Evolutionary conservation across 2,329 filamentous ascomycete genomes (phyloP), one percentile per base, ranked within the genome.

Genomic region (Arthrocladium fulminans): DNA sequence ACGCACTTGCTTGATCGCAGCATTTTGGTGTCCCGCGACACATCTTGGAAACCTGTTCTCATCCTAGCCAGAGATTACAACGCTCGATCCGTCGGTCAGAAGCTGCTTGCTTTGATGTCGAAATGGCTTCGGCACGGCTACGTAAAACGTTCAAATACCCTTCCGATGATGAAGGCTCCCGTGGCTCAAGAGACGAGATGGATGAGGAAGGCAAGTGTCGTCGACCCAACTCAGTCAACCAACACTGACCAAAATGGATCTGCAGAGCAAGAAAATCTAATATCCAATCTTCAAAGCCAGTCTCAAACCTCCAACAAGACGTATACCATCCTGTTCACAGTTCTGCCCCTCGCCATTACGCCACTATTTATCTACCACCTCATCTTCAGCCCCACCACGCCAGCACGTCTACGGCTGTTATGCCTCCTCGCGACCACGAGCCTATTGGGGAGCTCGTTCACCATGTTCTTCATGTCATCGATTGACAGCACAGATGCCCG

Each of bases 91-190:
- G n/a, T n/a, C n/a, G n/a, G n/a, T n/a, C n/a, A 23, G 34, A 38
- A 42, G n/a, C 39, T 6, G 17, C 15, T 4, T 30, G 24, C 23
- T 34, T 34, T 3, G n/a, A 34, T 34, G n/a, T 37, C 8, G 22
- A 35, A 7, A 47, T 30, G 24, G 42, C 47, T 13, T 47, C 49
- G 3, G 37, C 57, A 10, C 46, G 57, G 19, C 48, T 60, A 9
- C 52, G 58, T 12, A 51, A 53, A 40, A 51, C 57, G 17, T 60
- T 60, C 49, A 56, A 55, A 45, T 57, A 57, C 34, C 51, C 57
- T 4, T 38, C 44, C 12, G 57, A 59, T 25, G 54, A 51, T 15
- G 52, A 54, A 10, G 51, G 40, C 23, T 37, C 41, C 13, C 38
- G 50, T 19, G 34, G 10, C 10, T 55, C 53, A 29, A 51, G 48